Conservation (phyloP, 768 basidiomycete genomes). For the Pisolithus tinctorius region DNA sequence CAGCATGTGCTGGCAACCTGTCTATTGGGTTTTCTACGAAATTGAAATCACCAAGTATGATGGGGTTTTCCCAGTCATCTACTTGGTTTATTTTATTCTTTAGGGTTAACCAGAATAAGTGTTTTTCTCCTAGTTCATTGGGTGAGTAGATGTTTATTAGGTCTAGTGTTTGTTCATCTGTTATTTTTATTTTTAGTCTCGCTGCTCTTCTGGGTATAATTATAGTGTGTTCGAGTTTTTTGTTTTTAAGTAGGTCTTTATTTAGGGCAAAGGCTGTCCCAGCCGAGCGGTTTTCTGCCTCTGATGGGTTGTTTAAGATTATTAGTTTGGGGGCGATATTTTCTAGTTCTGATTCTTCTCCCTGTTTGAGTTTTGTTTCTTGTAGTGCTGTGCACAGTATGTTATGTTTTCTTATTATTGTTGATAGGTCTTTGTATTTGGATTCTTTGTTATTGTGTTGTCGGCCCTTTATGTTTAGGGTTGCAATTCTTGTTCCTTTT, state of each 20-base stretch:
- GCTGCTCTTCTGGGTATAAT: slow-evolving; percentile 26
- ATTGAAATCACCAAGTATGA: slow-evolving; percentile 38
- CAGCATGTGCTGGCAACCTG: slow-evolving; percentile 19
- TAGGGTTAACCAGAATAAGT: slow-evolving; percentile 23
- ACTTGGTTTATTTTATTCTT: not conserved
- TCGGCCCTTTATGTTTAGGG: not conserved
- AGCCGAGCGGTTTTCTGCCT: not conserved
- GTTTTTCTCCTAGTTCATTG: slow-evolving; percentile 20
- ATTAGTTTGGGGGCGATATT: not conserved
- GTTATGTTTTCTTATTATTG: not conserved
- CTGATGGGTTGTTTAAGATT: not conserved
- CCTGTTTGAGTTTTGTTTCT: not conserved
- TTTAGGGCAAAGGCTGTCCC: not conserved
- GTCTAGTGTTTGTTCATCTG: slow-evolving; percentile 7
- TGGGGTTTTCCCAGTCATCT: slow-evolving; percentile 16
- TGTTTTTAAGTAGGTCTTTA: not conserved
- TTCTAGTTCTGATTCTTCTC: not conserved
- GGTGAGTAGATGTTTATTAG: slow-evolving; percentile 34
- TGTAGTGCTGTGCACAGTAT: not conserved
- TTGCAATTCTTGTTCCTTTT: not conserved
- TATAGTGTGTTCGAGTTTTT: not conserved
- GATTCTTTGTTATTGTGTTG: not conserved
- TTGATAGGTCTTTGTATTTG: not conserved
- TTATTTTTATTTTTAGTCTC: slow-evolving; percentile 10
- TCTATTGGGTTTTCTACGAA: slow-evolving; percentile 34